A percentile compares a stretch with the other conserved stretches of the same genome.
phyloP scores from a whole-genome alignment of 305 asterid species.

The Coffea humblotiana region DNA sequence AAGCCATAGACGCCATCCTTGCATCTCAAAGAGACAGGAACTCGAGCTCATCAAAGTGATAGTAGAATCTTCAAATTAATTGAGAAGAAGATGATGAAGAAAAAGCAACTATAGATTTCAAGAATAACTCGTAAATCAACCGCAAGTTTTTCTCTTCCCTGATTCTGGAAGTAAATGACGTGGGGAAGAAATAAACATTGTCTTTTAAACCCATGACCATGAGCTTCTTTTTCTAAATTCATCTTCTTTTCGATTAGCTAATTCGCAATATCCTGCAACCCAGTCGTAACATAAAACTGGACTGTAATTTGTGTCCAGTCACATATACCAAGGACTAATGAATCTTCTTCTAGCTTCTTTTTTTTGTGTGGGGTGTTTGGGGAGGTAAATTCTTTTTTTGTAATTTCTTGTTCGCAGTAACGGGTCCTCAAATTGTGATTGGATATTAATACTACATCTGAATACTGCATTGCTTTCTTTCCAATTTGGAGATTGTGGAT shows the following conservation, averaged over 20 bases:
- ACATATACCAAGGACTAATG: background rate
- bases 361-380: too few species aligned
- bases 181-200: background rate
- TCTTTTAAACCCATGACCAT: background rate
- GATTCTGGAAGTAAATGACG: background rate
- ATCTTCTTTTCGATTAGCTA: constrained; percentile 6
- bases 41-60: constrained; percentile 57
- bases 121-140: background rate
- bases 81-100: constrained; percentile 11
- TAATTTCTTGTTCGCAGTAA: background rate
- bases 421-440: background rate
- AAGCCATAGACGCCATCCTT: constrained; percentile 81
- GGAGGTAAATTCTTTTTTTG: too few species aligned
- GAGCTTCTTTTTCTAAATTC: background rate
- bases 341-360: background rate
- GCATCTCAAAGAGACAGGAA: constrained; percentile 65
- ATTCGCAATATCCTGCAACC: background rate
- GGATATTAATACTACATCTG: background rate
- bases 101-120: background rate
- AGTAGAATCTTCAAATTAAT: background rate
- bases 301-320: background rate
- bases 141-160: background rate
- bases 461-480: background rate
- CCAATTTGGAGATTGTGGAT: background rate
- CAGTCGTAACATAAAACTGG: background rate